Conservation (phyloP, 148 eudicot species). For the Camellia sinensis region DNA sequence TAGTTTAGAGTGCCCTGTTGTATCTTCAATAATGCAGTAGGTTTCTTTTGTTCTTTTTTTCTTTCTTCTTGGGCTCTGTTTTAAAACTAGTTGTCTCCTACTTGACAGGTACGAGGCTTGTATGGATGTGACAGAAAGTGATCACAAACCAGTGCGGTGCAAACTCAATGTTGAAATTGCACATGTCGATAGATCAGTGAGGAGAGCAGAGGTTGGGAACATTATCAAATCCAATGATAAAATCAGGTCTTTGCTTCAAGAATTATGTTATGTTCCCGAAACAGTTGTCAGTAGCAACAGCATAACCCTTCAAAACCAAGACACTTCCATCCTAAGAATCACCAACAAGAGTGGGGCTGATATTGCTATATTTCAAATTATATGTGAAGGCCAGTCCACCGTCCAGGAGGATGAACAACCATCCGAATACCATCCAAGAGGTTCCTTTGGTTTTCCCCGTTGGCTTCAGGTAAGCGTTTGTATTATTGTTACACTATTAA, state of each 20-base stretch:
- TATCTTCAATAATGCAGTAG: constrained; percentile 63
- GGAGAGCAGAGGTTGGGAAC: constrained; percentile 83
- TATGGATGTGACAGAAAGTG: constrained; percentile 96
- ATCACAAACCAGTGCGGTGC: constrained; percentile 96
- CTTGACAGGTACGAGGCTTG: constrained; percentile 79
- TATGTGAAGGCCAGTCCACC: constrained; percentile 66
- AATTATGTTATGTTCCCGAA: constrained; percentile 59
- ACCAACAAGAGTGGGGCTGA: constrained; percentile 59
- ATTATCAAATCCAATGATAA: constrained; percentile 47
- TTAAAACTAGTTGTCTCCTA: neutral
- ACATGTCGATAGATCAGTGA: constrained; percentile 81
- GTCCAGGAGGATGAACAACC: constrained; percentile 43
- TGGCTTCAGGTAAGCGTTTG: constrained; percentile 80
- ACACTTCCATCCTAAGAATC: constrained; percentile 45
- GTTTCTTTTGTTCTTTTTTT: constrained; percentile 19
- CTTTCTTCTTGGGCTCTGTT: neutral
- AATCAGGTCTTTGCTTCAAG: constrained; percentile 44
- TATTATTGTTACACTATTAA: no score
- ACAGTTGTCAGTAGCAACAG: constrained; percentile 47
- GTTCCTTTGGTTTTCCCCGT: constrained; percentile 76
- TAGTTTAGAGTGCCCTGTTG: constrained; percentile 80
- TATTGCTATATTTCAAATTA: constrained; percentile 45
- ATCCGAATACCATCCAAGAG: constrained; percentile 58
- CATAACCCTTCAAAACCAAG: constrained; percentile 73
- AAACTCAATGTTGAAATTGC: constrained; percentile 70